These are phyloP conservation scores for Metarhizium sp. DNA, from an alignment of 2,329 filamentous ascomycete genomes.

Conservation along the genomic window DNA sequence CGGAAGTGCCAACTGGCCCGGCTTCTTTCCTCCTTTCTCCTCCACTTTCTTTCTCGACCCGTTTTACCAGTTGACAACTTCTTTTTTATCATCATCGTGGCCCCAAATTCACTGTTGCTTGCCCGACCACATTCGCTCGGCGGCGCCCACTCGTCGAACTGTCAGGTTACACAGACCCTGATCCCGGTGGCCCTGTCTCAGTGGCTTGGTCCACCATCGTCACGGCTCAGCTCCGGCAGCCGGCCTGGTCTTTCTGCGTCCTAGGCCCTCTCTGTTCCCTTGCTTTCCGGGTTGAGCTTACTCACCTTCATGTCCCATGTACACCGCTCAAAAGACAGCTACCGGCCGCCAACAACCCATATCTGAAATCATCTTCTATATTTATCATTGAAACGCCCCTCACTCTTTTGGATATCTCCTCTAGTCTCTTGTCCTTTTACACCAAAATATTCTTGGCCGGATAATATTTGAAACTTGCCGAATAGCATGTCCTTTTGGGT, in stretches of 20 bases:
- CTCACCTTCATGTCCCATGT: background rate
- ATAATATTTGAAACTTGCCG: background rate
- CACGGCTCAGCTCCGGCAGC: background rate
- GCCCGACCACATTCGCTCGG: background rate
- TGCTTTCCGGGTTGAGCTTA: background rate
- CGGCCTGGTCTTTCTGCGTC: background rate
- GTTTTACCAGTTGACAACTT: background rate
- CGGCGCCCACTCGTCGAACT: background rate
- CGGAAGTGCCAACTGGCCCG: background rate
- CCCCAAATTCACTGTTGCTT: background rate
- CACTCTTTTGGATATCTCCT: background rate
- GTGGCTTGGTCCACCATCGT: background rate
- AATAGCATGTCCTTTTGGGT: constrained; percentile 30
- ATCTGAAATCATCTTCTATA: background rate
- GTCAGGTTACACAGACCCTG: background rate
- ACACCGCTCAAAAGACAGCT: background rate
- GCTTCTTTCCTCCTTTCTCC: background rate
- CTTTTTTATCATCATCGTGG: background rate
- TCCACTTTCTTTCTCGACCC: background rate
- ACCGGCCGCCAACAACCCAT: background rate
- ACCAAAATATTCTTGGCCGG: background rate
- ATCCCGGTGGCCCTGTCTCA: background rate
- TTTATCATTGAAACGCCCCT: background rate
- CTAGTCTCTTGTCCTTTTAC: background rate
- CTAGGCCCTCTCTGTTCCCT: background rate